These are phyloP conservation scores for Setaria viridis DNA, from an alignment of 202 grass and related monocot genomes.

Conservation along the genomic window DNA sequence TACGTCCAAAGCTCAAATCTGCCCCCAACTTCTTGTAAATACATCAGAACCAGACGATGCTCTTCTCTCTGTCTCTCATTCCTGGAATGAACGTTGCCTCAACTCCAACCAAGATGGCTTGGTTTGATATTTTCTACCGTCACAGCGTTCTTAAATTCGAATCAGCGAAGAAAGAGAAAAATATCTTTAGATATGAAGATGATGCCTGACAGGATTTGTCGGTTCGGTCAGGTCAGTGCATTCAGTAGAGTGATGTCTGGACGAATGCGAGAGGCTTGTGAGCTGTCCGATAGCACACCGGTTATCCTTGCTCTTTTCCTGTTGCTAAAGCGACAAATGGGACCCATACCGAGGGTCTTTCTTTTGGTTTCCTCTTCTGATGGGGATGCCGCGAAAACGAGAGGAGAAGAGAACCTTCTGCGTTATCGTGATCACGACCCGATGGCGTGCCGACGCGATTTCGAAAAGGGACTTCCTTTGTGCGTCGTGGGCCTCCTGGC, in stretches of 20 bases:
- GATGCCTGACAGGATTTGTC: not conserved
- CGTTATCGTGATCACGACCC: too few relatives aligned
- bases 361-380: not conserved
- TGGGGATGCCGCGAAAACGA: too few relatives aligned
- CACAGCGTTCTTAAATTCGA: not conserved
- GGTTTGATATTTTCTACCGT: not conserved
- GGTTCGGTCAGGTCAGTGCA: not conserved
- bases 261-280: not conserved
- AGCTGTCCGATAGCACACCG: not conserved
- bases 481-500: too few relatives aligned
- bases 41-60: not conserved
- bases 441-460: too few relatives aligned
- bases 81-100: not conserved
- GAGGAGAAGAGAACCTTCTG: too few relatives aligned
- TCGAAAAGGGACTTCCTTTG: too few relatives aligned
- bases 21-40: conserved; percentile 14
- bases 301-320: too few relatives aligned
- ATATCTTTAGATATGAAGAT: not conserved
- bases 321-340: too few relatives aligned
- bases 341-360: not conserved
- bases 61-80: not conserved
- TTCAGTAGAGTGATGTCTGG: not conserved
- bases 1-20: not conserved
- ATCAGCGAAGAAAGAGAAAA: not conserved
- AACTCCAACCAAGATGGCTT: not conserved